A percentile compares a stretch with the other conserved stretches of the same genome.
Evolutionary conservation across 2,329 filamentous ascomycete genomes (phyloP).

Genomic region (Fusarium sp.): DNA sequence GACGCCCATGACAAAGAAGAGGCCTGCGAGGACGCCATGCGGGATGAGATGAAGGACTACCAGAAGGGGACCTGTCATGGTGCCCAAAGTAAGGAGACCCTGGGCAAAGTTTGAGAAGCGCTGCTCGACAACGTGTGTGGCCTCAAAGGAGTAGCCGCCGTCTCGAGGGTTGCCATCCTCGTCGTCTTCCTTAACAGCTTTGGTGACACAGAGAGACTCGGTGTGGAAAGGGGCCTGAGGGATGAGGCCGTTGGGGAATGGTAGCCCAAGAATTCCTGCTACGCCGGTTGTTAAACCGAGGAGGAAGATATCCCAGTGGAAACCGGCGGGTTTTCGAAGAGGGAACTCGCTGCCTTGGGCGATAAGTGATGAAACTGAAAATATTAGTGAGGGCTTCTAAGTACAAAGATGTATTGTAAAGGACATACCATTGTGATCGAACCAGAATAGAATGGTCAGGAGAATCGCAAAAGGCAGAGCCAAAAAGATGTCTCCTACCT

Average conservation of each 20-base stretch:
- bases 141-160: slow-evolving; percentile 66
- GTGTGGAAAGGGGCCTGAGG: slow-evolving; percentile 89
- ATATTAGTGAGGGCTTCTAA: slow-evolving; percentile 11
- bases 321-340: slow-evolving; percentile 83
- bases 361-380: slow-evolving; percentile 80
- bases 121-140: slow-evolving; percentile 81
- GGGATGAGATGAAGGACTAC: slow-evolving; percentile 83
- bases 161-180: slow-evolving; percentile 67
- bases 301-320: slow-evolving; percentile 89
- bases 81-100: slow-evolving; percentile 82
- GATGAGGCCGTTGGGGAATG: slow-evolving; percentile 87
- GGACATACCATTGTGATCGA: slow-evolving; percentile 84
- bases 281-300: slow-evolving; percentile 84
- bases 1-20: slow-evolving; percentile 89
- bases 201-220: slow-evolving; percentile 81
- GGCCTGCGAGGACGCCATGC: slow-evolving; percentile 82
- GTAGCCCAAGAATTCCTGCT: slow-evolving; percentile 81
- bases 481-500: slow-evolving; percentile 80
- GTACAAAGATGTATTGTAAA: background rate
- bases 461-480: slow-evolving; percentile 90
- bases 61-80: slow-evolving; percentile 83
- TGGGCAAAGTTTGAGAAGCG: slow-evolving; percentile 84
- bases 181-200: slow-evolving; percentile 65
- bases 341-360: slow-evolving; percentile 88
- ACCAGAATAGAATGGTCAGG: slow-evolving; percentile 88